Evolutionary conservation across 2,329 filamentous ascomycete species (phyloP).

Genomic region (Phaeophleospora eucalypticola): DNA sequence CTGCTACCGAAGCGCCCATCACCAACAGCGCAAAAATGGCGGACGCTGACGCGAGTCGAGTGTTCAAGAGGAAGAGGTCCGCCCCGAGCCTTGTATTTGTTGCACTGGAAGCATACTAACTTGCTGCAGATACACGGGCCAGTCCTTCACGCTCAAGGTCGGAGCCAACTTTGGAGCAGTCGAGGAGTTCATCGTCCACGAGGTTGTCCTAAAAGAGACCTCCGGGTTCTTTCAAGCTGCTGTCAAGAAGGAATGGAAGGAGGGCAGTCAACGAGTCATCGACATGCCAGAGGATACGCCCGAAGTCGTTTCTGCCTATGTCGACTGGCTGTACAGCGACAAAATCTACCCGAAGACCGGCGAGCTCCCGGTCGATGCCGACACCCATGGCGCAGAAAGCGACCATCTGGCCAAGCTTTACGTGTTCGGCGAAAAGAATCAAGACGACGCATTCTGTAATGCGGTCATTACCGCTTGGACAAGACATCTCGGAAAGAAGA

Average conservation of each 20-base stretch:
- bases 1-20: background rate
- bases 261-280: slow-evolving; percentile 1
- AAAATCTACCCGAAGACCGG: no score
- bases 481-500: no score
- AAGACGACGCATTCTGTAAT: slow-evolving; percentile 10
- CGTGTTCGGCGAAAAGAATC: slow-evolving; percentile 15
- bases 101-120: background rate
- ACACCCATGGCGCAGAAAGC: background rate
- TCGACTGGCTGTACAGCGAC: slow-evolving; percentile 9
- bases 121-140: slow-evolving; percentile 2
- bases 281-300: slow-evolving; percentile 3
- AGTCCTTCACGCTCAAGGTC: slow-evolving; percentile 1
- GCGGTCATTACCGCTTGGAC: background rate
- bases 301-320: slow-evolving; percentile 4
- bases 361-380: background rate
- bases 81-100: background rate
- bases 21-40: background rate
- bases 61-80: background rate
- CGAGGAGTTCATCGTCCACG: slow-evolving; percentile 2
- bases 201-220: background rate
- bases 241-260: slow-evolving; percentile 8
- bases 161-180: background rate
- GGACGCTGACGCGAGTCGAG: background rate
- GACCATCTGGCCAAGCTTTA: background rate
- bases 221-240: slow-evolving; percentile 9